Evolutionary conservation across 2,329 filamentous ascomycete genomes (phyloP).

Genomic region (Alternaria viburni): DNA sequence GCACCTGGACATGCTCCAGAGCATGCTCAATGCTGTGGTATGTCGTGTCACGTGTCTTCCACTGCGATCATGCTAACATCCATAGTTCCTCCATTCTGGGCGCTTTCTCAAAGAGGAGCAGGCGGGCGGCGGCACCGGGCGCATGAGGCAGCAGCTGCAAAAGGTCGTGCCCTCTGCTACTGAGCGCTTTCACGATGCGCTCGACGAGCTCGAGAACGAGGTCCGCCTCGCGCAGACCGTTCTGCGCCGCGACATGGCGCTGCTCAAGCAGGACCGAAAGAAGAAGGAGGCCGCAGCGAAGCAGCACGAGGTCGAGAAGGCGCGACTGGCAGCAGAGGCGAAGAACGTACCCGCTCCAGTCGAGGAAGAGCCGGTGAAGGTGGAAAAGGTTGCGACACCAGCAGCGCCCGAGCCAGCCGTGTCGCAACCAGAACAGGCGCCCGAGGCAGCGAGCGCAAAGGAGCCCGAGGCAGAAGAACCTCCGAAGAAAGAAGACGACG

Average conservation of each 20-base stretch:
- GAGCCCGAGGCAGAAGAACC: slow-evolving; percentile 15
- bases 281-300: slow-evolving; percentile 45
- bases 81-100: slow-evolving; percentile 53
- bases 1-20: slow-evolving; percentile 54
- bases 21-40: slow-evolving; percentile 57
- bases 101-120: slow-evolving; percentile 53
- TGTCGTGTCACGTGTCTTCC: slow-evolving; percentile 16
- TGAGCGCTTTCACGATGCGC: slow-evolving; percentile 56
- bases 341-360: slow-evolving; percentile 12
- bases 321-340: slow-evolving; percentile 39
- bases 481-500: slow-evolving; percentile 20
- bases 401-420: slow-evolving; percentile 11
- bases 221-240: slow-evolving; percentile 46
- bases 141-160: slow-evolving; percentile 41
- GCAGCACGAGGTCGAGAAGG: slow-evolving; percentile 39
- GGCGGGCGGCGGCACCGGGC: slow-evolving; percentile 34
- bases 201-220: slow-evolving; percentile 59
- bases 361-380: slow-evolving; percentile 16
- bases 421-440: slow-evolving; percentile 5
- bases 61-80: slow-evolving; percentile 8
- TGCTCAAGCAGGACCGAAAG: slow-evolving; percentile 43
- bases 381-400: slow-evolving; percentile 21
- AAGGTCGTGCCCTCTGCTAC: slow-evolving; percentile 51
- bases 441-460: slow-evolving; percentile 13
- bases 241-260: slow-evolving; percentile 46